phyloP scores from a whole-genome alignment of 1,284 basidiomycete species.

The Takashimella koratensis region DNA sequence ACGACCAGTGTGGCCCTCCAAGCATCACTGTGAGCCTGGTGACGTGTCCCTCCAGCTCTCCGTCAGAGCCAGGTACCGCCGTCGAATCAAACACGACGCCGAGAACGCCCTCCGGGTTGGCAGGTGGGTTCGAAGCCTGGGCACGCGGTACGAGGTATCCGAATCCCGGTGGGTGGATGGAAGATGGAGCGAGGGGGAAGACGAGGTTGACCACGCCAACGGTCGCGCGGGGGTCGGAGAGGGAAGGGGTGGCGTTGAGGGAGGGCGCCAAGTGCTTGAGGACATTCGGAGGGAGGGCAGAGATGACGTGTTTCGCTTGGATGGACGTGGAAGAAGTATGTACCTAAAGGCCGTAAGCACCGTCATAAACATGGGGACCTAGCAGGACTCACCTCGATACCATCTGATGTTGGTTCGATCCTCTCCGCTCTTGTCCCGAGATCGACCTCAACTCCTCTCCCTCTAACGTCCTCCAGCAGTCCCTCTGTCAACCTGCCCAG shows the following conservation, averaged over 20 bases:
- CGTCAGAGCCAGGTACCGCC: constrained; percentile 60
- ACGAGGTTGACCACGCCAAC: constrained; percentile 68
- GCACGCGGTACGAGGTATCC: constrained; percentile 87
- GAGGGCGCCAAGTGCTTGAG: constrained; percentile 53
- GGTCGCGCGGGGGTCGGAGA: constrained; percentile 49
- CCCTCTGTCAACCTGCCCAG: constrained; percentile 64
- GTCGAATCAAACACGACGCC: constrained; percentile 83
- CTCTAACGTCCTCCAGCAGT: constrained; percentile 52
- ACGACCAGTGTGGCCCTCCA: constrained; percentile 69
- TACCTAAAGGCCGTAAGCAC: no score
- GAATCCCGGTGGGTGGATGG: constrained; percentile 72
- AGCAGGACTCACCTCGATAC: constrained; percentile 5
- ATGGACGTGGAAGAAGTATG: neutral
- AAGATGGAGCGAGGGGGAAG: constrained; percentile 54
- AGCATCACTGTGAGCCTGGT: constrained; percentile 86
- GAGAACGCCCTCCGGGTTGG: constrained; percentile 55
- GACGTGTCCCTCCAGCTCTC: constrained; percentile 39
- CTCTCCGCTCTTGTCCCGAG: constrained; percentile 1
- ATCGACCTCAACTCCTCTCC: constrained; percentile 59
- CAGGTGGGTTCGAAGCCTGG: constrained; percentile 10
- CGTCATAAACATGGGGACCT: neutral
- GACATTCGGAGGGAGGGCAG: constrained; percentile 23
- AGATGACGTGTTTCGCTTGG: constrained; percentile 21
- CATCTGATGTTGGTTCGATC: neutral
- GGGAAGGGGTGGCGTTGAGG: constrained; percentile 19